Conservation (phyloP, 805 yeast genomes). For the Citeromyces nyonsensis region DNA sequence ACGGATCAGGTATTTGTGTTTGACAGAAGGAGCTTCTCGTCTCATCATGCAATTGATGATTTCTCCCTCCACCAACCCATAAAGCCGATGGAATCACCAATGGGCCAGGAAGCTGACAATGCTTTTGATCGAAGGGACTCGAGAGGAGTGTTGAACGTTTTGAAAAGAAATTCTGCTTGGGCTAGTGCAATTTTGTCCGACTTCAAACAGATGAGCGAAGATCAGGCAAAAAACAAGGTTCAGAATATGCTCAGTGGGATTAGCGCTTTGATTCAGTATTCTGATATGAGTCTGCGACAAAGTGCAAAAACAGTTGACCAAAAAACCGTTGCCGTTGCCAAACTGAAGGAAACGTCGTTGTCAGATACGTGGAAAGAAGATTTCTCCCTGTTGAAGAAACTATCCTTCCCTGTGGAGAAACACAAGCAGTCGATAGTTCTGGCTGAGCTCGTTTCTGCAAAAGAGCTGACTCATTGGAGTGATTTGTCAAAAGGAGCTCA, state of each 20-base stretch:
- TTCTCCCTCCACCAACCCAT: slow-evolving; percentile 17
- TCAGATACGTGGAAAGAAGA: slow-evolving; percentile 22
- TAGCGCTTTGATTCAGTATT: slow-evolving; percentile 33
- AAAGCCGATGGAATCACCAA: slow-evolving; percentile 17
- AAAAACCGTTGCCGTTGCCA: slow-evolving; percentile 14
- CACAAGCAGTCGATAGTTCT: slow-evolving; percentile 11
- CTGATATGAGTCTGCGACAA: slow-evolving; percentile 25
- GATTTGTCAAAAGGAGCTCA: slow-evolving; percentile 6
- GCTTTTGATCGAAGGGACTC: slow-evolving; percentile 16
- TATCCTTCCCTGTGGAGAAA: slow-evolving; percentile 7
- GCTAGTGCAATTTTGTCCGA: slow-evolving; percentile 19
- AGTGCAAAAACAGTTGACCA: slow-evolving; percentile 22
- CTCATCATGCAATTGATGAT: slow-evolving; percentile 1
- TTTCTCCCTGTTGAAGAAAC: slow-evolving; percentile 11
- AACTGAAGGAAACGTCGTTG: slow-evolving; percentile 24
- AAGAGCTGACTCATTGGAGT: slow-evolving; percentile 5
- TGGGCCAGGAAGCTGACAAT: slow-evolving; percentile 5
- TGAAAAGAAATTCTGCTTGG: slow-evolving; percentile 21
- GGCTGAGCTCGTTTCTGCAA: slow-evolving; percentile 12
- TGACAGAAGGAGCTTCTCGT: slow-evolving; percentile 41
- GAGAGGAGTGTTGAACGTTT: slow-evolving; percentile 18
- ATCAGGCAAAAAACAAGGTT: slow-evolving; percentile 14
- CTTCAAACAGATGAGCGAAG: slow-evolving; percentile 5
- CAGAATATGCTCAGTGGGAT: slow-evolving; percentile 30
- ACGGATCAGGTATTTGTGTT: slow-evolving; percentile 47